These are phyloP conservation scores for Blastobotrys apis DNA, from an alignment of 1,139 yeast species.

Conservation along the genomic window DNA sequence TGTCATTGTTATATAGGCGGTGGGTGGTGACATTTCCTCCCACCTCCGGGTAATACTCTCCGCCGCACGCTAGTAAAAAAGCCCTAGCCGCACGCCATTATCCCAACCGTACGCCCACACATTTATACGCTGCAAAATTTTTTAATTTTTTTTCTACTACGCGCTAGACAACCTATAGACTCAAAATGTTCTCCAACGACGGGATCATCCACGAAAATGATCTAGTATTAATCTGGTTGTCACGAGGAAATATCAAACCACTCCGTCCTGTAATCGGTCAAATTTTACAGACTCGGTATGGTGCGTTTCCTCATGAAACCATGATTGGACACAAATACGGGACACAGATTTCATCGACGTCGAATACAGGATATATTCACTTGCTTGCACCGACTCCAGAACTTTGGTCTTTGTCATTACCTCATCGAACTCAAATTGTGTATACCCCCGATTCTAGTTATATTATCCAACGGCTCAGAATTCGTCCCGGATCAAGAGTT, in stretches of 20 bases:
- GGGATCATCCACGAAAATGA: conserved; percentile 69
- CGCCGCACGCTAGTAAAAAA: too few relatives aligned
- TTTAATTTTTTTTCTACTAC: not conserved
- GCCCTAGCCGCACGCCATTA: too few relatives aligned
- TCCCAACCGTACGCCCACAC: too few relatives aligned
- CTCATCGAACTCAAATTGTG: conserved; percentile 96
- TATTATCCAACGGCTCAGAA: conserved; percentile 73
- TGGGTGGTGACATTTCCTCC: too few relatives aligned
- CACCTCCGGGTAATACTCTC: too few relatives aligned
- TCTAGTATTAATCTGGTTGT: conserved; percentile 77
- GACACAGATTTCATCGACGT: conserved; percentile 74
- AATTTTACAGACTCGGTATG: conserved; percentile 76
- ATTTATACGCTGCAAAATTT: too few relatives aligned
- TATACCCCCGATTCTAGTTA: conserved; percentile 94
- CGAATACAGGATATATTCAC: conserved; percentile 83
- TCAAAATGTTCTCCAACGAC: not conserved
- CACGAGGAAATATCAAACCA: conserved; percentile 77
- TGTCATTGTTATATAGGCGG: too few relatives aligned
- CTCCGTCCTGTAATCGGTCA: conserved; percentile 57
- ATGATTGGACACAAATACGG: conserved; percentile 87
- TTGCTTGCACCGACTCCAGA: conserved; percentile 91
- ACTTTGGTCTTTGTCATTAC: conserved; percentile 88
- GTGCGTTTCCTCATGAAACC: conserved; percentile 73
- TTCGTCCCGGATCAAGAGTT: conserved; percentile 70
- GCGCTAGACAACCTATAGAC: too few relatives aligned